These are phyloP conservation scores for Calvatia gigantea DNA, from an alignment of 768 basidiomycete genomes.

Conservation along the genomic window DNA sequence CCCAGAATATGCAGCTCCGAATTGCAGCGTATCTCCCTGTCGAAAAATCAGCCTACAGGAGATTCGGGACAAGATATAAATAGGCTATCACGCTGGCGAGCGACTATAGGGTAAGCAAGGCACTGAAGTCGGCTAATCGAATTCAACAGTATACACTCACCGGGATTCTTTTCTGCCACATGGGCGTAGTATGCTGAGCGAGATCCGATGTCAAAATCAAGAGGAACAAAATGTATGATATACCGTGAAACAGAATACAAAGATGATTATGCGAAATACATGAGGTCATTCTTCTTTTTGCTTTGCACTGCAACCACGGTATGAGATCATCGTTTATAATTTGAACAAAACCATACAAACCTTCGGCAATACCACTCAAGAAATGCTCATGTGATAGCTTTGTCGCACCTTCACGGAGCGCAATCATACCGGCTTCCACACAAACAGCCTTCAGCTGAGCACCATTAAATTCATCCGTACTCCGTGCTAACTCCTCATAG, in stretches of 20 bases:
- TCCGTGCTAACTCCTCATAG: slow-evolving; percentile 93
- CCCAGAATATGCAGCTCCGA: too few relatives aligned
- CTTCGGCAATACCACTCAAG: slow-evolving; percentile 87
- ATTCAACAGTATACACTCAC: background rate
- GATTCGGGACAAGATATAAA: background rate
- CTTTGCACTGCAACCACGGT: slow-evolving; percentile 71
- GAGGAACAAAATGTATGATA: background rate
- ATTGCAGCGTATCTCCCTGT: too few relatives aligned
- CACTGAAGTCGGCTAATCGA: background rate
- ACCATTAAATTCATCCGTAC: slow-evolving; percentile 98
- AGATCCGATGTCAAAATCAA: background rate
- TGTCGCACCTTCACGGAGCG: slow-evolving; percentile 87
- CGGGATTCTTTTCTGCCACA: background rate
- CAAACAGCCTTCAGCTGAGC: slow-evolving; percentile 96
- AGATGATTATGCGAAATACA: slow-evolving; percentile 85
- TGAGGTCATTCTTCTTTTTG: slow-evolving; percentile 99
- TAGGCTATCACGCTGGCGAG: background rate
- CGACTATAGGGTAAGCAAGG: background rate
- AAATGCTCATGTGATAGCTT: slow-evolving; percentile 94
- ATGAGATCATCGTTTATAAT: slow-evolving; percentile 17
- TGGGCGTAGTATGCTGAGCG: too few relatives aligned
- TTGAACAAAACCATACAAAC: slow-evolving; percentile 35
- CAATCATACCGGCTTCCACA: slow-evolving; percentile 99
- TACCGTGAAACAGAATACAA: slow-evolving; percentile 1
- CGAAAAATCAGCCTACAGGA: background rate